phyloP scores from a whole-genome alignment of 768 basidiomycete species.

The Pholiota molesta region DNA sequence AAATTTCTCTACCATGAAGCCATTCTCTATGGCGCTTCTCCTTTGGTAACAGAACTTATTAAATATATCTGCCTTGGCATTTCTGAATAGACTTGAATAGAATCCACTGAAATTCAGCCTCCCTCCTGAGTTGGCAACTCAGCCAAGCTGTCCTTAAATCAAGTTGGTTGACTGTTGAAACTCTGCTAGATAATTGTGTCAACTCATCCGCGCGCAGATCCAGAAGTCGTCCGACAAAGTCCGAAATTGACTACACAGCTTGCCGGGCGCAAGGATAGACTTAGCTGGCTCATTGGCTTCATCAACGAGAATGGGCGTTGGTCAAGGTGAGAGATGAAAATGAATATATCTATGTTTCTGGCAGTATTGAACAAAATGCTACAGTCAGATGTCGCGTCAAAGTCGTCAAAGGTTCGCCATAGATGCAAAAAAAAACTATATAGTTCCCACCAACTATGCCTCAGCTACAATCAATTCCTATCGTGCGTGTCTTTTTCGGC shows the following conservation, averaged over 20 bases:
- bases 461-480: constrained; percentile 68
- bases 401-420: constrained; percentile 74
- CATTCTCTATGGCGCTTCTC: constrained; percentile 73
- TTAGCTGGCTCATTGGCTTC: constrained; percentile 86
- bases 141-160: constrained; percentile 74
- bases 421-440: constrained; percentile 89
- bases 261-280: constrained; percentile 68
- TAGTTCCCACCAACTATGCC: constrained; percentile 82
- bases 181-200: constrained; percentile 9
- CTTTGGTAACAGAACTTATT: constrained; percentile 45
- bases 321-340: constrained; percentile 57
- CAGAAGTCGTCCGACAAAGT: constrained; percentile 68
- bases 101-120: constrained; percentile 84
- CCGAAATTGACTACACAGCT: constrained; percentile 84
- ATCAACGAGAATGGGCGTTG: constrained; percentile 85
- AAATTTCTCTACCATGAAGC: constrained; percentile 77
- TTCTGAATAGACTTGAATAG: constrained; percentile 31
- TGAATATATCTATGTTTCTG: not conserved
- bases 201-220: constrained; percentile 40
- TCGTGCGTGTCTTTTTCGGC: constrained; percentile 45
- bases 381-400: constrained; percentile 73
- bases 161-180: constrained; percentile 41
- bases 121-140: constrained; percentile 73
- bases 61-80: not conserved
- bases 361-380: not conserved